phyloP scores from a whole-genome alignment of 257 asterid genomes.

The Penstemon davidsonii region DNA sequence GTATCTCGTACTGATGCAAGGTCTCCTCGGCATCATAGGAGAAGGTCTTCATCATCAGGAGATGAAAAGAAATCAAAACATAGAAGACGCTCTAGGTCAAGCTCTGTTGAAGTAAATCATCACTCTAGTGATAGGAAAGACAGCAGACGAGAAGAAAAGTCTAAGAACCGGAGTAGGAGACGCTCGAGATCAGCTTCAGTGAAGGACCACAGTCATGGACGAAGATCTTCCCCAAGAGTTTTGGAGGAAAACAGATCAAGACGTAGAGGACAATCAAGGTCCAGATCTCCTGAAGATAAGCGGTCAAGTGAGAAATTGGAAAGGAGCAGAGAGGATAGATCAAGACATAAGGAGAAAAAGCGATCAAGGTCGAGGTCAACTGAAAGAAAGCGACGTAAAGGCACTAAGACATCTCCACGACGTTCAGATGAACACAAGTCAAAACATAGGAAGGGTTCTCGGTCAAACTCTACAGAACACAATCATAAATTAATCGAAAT shows the following conservation, averaged over 20 bases:
- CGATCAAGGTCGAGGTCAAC: constrained; percentile 59
- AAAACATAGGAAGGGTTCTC: constrained; percentile 53
- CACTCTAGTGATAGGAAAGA: constrained; percentile 54
- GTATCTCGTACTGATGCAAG: constrained; percentile 57
- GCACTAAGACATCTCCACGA: constrained; percentile 44
- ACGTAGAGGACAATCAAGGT: constrained; percentile 56
- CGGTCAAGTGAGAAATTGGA: constrained; percentile 44
- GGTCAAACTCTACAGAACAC: constrained; percentile 55
- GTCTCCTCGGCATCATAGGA: constrained; percentile 63
- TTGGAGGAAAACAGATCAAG: constrained; percentile 56
- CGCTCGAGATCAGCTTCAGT: constrained; percentile 59
- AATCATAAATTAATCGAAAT: constrained; percentile 31
- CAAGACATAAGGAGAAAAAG: constrained; percentile 48
- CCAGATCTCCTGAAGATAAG: constrained; percentile 60
- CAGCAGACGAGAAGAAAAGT: constrained; percentile 46
- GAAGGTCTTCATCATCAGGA: constrained; percentile 61
- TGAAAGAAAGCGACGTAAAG: constrained; percentile 47
- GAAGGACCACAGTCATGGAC: constrained; percentile 44
- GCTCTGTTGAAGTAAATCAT: constrained; percentile 62
- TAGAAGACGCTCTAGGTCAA: constrained; percentile 73
- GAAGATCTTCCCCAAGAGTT: constrained; percentile 47
- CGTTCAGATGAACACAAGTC: constrained; percentile 54
- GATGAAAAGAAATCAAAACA: constrained; percentile 57
- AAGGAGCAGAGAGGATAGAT: constrained; percentile 60
- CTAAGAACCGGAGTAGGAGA: constrained; percentile 50